phyloP scores from a whole-genome alignment of 179 eudicot genomes.

The Silene vulgaris region DNA sequence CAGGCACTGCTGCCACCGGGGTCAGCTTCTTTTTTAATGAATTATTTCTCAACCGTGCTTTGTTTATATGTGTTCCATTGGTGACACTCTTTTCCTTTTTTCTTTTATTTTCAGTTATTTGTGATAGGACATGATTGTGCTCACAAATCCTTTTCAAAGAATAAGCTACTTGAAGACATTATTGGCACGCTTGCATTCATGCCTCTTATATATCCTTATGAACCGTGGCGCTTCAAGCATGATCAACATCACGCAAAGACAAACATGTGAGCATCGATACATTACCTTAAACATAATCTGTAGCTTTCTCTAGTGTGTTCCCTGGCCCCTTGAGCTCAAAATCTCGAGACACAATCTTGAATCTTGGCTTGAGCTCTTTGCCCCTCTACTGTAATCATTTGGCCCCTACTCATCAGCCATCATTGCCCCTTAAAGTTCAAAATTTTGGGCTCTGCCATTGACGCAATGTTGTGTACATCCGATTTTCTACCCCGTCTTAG shows the following conservation, averaged over 20 bases:
- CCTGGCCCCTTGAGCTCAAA: not conserved
- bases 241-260: slow-evolving; percentile 97
- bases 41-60: not conserved
- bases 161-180: slow-evolving; percentile 90
- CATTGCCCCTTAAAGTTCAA: not conserved
- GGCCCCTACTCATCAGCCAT: not conserved
- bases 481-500: not conserved
- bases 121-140: slow-evolving; percentile 98
- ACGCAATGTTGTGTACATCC: not conserved
- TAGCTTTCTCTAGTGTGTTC: slow-evolving; percentile 17
- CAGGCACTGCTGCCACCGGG: slow-evolving; percentile 95
- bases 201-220: slow-evolving; percentile 93
- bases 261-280: slow-evolving; percentile 56
- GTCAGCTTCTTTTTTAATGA: slow-evolving; percentile 35
- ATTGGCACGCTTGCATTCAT: slow-evolving; percentile 85
- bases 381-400: no score
- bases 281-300: not conserved
- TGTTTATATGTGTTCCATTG: not conserved
- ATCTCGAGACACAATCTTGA: not conserved
- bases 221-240: slow-evolving; percentile 98
- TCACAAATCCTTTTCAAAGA: slow-evolving; percentile 90
- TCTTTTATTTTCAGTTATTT: slow-evolving; percentile 57
- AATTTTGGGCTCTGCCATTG: not conserved
- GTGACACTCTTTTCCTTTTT: slow-evolving; percentile 19
- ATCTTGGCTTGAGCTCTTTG: not conserved